Base-by-base conservation (phyloP, 108 stramenopile species). In the Stephanodiscus triporus region DNA sequence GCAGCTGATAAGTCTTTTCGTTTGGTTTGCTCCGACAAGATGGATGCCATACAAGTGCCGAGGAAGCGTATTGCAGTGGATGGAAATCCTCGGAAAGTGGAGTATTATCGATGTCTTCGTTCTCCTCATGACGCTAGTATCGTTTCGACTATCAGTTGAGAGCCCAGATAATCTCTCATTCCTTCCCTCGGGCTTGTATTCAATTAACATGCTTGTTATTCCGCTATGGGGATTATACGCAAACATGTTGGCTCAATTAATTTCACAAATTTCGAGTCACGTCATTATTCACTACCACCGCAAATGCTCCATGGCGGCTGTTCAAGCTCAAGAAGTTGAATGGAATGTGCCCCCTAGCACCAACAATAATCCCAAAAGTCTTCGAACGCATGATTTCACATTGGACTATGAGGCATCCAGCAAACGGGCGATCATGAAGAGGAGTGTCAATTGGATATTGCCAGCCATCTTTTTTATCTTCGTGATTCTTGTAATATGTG, bases 151-250 rank as follows among this genome's bases (percentile, higher is more conserved):
- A 6, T 85, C 89, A 8, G 74, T 94, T 26, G 76, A 85, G 61
- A 89, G 88, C 49, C 93, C 93, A 1, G 70, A 84, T 29, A 43
- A 78, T 30, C 66, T 86, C 1, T 66, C 66, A 9, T 93, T 89
- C 71, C 65, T 94, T 4, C 90, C 89, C 9, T 78, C 84, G 9
- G 70, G 84, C 47, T 80, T 94, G 58, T 91, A 91, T 75, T 71
- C 83, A 8, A 64, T 94, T 20, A 77, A 91, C 14, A 73, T 94
- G 66, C 56, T 91, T 60, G 89, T 94, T 0, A 73, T 91, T 27
- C 93, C 93, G 17, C 66, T 86, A 10, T 94, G 93, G 93, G 93
- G 93, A 17, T 61, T 94, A 4, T 94, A 91, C 73, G 88, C 93
- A 0, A 91, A 91, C 70, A 81, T 94, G 89, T 78, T 88, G 36